A percentile compares a stretch with the other conserved stretches of the same genome.
Evolutionary conservation across 129 eudicot species (phyloP).

Genomic region (Chrysanthemum lavandulifolium): DNA sequence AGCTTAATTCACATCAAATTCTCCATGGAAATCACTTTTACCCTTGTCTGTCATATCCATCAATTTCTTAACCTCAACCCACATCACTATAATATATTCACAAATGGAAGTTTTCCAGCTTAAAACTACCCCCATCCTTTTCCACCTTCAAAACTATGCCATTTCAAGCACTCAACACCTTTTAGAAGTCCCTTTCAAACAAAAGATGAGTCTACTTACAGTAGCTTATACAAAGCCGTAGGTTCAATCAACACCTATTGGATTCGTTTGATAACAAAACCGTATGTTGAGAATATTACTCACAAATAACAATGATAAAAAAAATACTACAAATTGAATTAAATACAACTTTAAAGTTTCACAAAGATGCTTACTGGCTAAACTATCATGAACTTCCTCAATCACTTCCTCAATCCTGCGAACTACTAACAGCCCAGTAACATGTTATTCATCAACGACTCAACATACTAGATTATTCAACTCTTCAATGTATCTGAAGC

Average conservation of each 20-base stretch:
- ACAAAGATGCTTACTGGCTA: not conserved
- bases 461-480: not conserved
- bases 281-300: not conserved
- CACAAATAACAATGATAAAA: not conserved
- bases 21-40: no score
- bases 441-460: not conserved
- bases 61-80: constrained; percentile 19
- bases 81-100: not conserved
- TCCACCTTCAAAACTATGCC: not conserved
- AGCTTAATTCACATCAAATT: no score
- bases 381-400: not conserved
- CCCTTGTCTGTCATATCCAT: not conserved
- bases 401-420: not conserved
- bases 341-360: not conserved
- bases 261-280: not conserved
- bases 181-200: not conserved
- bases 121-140: not conserved
- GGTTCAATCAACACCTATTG: not conserved
- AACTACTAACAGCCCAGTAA: not conserved
- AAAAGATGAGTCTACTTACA: no score
- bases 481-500: not conserved
- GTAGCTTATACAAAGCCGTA: no score
- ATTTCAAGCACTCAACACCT: not conserved
- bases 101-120: not conserved
- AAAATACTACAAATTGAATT: not conserved